Evolutionary conservation across 2,329 filamentous ascomycete genomes (phyloP), one percentile per base, ranked within the genome.

Genomic region (Ascochyta rabiei): DNA sequence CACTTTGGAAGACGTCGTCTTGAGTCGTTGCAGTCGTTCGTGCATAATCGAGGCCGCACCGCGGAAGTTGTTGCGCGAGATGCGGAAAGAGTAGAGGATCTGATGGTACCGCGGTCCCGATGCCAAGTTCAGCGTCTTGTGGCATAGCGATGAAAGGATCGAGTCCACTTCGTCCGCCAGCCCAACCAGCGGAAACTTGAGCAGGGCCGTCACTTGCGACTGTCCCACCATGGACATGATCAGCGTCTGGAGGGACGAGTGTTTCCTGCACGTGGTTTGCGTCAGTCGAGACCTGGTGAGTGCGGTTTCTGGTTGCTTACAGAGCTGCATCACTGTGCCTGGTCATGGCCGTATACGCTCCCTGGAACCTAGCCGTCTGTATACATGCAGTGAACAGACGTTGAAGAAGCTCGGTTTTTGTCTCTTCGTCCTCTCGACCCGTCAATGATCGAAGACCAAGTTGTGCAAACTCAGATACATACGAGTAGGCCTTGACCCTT

Each of bases 81-180:
- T 88, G 46, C 95, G 87, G 86, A 93, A 97, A 3, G 93, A 88
- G 73, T 97, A 96, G 42, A 98, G 84, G 52, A 97, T 89, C 67
- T 93, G 90, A 70, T 95, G 90, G 70, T 93, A 96, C 3, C 91
- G 89, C 0, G 86, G 83, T 9, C 76, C 76, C 30, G 73, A 75
- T 24, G 77, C 80, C 33, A 91, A 83, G 51, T 91, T 89, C 38
- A 85, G 79, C 31, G 88, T 86, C 51, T 85, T 84, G 60, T 85
- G 85, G 71, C 90, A 91, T 65, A 90, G 85, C 31, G 87, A 84
- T 6, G 85, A 80, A 10, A 99, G 84, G 33, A 91, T 87, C 5
- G 86, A 85, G 70, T 99, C 93, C 16, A 97, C 89, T 21, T 88
- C 84, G 48, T 88, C 86, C 63, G 89, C 85, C 40, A 97, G 84